Percentiles rank a stretch among this genome's conserved stretches.
Evolutionary conservation across 1,284 basidiomycete genomes (phyloP).

Genomic region (Ceratobasidium sp.): DNA sequence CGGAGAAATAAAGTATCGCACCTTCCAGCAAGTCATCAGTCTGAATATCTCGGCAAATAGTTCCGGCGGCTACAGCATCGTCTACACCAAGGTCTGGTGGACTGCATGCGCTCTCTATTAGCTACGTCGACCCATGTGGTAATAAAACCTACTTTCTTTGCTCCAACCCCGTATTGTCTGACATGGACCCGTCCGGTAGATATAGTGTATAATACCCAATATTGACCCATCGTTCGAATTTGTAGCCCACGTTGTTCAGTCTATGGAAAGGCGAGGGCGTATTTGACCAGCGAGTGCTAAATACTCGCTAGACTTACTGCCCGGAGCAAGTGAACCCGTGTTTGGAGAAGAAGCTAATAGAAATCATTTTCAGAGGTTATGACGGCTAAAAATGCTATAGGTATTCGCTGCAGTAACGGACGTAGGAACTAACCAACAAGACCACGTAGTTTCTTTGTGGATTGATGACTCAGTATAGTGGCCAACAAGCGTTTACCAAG

Average conservation of each 20-base stretch:
- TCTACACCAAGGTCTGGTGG: background rate
- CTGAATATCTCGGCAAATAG: background rate
- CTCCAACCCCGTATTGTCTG: background rate
- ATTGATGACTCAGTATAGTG: background rate
- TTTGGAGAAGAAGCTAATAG: constrained; percentile 7
- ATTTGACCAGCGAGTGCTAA: background rate
- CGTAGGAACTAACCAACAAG: background rate
- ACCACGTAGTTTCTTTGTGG: background rate
- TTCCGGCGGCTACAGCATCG: background rate
- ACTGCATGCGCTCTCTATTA: background rate
- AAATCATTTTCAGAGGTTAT: background rate
- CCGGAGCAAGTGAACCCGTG: constrained; percentile 2
- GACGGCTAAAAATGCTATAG: background rate
- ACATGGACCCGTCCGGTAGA: background rate
- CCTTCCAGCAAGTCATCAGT: background rate
- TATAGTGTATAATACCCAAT: background rate
- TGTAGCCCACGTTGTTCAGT: background rate
- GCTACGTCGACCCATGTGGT: background rate
- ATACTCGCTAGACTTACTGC: background rate
- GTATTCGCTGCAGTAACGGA: too few species aligned
- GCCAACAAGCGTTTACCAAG: background rate
- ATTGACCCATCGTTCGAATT: background rate
- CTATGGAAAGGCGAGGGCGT: background rate
- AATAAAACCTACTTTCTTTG: background rate
- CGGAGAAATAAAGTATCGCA: background rate